These are phyloP conservation scores for Ogataea philodendri DNA, from an alignment of 805 yeast species.

Conservation along the genomic window DNA sequence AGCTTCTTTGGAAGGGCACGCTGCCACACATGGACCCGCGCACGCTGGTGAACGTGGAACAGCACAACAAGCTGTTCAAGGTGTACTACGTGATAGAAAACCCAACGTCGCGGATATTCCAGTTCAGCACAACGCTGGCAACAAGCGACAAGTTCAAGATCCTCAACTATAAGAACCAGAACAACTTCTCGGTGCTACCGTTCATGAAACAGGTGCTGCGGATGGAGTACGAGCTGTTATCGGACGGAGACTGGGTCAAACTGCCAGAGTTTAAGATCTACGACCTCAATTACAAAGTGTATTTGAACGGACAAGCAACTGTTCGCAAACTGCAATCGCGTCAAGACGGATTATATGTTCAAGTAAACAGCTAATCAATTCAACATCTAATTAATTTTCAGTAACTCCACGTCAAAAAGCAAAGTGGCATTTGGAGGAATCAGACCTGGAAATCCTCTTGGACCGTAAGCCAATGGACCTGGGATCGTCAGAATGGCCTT, in stretches of 20 bases:
- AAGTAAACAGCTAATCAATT: constrained; percentile 3
- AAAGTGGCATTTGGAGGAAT: constrained; percentile 97
- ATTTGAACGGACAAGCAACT: constrained; percentile 50
- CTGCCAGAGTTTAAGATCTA: constrained; percentile 65
- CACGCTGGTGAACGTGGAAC: constrained; percentile 43
- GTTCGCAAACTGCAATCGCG: constrained; percentile 29
- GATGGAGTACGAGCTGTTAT: constrained; percentile 37
- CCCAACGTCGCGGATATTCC: constrained; percentile 68
- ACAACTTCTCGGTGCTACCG: constrained; percentile 57
- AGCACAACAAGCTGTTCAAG: constrained; percentile 25
- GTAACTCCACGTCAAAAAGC: constrained; percentile 77
- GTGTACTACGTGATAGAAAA: constrained; percentile 62
- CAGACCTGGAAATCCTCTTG: constrained; percentile 92
- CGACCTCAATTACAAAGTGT: constrained; percentile 67
- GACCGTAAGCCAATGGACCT: constrained; percentile 90
- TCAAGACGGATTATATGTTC: constrained; percentile 29
- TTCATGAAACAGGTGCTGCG: constrained; percentile 47
- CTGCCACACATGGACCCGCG: constrained; percentile 72
- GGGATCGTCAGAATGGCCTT: constrained; percentile 91
- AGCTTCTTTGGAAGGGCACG: constrained; percentile 47
- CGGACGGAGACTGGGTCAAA: constrained; percentile 29
- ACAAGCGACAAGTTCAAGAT: constrained; percentile 27
- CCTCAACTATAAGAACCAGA: constrained; percentile 30
- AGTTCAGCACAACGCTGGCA: constrained; percentile 41
- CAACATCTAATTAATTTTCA: constrained; percentile 46